phyloP scores from a whole-genome alignment of 352 stramenopile genomes.

The Aphanomyces euteiches region DNA sequence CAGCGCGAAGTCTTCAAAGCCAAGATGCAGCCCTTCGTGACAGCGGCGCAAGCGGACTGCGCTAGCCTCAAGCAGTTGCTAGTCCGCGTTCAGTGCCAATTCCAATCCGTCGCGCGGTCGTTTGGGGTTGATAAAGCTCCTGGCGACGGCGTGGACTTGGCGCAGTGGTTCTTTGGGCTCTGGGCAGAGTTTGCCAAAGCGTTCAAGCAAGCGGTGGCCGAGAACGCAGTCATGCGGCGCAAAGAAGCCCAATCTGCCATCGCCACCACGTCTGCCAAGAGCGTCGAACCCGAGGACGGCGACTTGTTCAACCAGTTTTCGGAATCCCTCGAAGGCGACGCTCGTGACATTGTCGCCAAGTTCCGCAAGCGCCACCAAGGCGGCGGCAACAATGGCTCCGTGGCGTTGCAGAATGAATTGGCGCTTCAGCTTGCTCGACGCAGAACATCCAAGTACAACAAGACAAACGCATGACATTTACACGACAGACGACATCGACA shows the following conservation, averaged over 20 bases:
- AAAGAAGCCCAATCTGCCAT: neutral
- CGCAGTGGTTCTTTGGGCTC: constrained; percentile 14
- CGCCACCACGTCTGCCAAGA: neutral
- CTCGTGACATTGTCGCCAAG: constrained; percentile 22
- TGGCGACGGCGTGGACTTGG: neutral
- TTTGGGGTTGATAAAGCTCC: constrained; percentile 9
- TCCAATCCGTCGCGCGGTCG: neutral
- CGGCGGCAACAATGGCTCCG: neutral
- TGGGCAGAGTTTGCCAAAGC: constrained; percentile 14
- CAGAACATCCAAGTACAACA: neutral
- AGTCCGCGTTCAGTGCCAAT: neutral
- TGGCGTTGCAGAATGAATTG: constrained; percentile 4
- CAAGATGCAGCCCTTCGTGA: constrained; percentile 16
- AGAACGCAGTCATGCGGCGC: neutral
- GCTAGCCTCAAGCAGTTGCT: neutral
- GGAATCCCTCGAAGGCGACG: constrained; percentile 20
- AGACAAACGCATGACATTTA: too few species aligned
- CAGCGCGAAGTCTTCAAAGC: constrained; percentile 5
- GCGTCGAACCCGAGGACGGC: constrained; percentile 14
- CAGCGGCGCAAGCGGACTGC: neutral
- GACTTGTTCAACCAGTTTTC: constrained; percentile 27
- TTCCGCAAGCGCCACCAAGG: constrained; percentile 22
- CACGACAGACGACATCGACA: too few species aligned
- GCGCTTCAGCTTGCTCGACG: constrained; percentile 12
- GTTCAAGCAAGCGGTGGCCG: constrained; percentile 15